Conservation (phyloP, 805 yeast species). For the Candida sithepensis region DNA sequence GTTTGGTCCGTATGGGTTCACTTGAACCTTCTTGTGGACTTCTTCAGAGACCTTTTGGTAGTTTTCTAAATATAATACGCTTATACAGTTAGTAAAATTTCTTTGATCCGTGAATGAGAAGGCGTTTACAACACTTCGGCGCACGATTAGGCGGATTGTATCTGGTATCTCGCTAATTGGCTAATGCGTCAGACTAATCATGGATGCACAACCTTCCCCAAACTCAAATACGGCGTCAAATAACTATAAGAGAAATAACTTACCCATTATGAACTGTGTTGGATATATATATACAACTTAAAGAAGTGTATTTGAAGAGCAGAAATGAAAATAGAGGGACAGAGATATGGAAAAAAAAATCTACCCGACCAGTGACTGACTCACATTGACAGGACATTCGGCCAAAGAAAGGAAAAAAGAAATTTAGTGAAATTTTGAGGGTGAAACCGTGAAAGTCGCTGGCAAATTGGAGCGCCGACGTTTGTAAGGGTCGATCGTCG, state of each 20-base stretch:
- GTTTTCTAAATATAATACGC: slow-evolving; percentile 18
- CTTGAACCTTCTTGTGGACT: slow-evolving; percentile 31
- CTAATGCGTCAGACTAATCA: not conserved
- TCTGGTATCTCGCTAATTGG: not conserved
- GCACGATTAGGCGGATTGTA: not conserved
- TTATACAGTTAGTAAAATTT: not conserved
- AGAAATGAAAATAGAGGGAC: not conserved
- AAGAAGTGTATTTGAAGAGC: not conserved
- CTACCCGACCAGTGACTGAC: not conserved
- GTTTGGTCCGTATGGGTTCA: slow-evolving; percentile 92
- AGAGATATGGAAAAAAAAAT: not conserved
- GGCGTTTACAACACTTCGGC: too few species aligned
- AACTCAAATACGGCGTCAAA: too few species aligned
- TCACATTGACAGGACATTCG: not conserved
- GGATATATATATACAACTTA: not conserved
- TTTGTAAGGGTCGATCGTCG: not conserved
- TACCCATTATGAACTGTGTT: not conserved
- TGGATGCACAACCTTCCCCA: too few species aligned
- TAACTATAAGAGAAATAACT: not conserved
- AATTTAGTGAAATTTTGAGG: not conserved
- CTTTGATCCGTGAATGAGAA: not conserved
- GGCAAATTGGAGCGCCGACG: not conserved
- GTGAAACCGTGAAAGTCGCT: too few species aligned
- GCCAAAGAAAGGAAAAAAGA: not conserved
- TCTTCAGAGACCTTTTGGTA: slow-evolving; percentile 48